A percentile compares a stretch with the other conserved stretches of the same genome.
Conservation (phyloP, 345 rosid genomes). For the sweet orange (Citrus sinensis) region DNA sequence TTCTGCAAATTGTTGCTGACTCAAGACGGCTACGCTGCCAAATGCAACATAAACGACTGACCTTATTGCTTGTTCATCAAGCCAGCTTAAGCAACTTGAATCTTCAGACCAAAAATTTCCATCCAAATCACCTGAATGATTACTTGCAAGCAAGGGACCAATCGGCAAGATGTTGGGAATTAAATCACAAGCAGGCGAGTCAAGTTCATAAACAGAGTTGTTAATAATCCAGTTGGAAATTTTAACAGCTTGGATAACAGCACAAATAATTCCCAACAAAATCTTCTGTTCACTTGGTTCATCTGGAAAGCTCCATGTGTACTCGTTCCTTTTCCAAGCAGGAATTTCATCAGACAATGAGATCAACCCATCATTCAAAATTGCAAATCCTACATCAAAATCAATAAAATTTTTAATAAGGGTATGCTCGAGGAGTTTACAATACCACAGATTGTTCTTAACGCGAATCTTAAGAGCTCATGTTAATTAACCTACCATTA, state of each 20-base stretch:
- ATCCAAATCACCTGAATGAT: neutral
- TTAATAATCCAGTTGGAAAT: slow-evolving; percentile 14
- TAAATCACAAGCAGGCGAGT: slow-evolving; percentile 13
- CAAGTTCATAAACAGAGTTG: slow-evolving; percentile 30
- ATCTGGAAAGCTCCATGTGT: slow-evolving; percentile 16
- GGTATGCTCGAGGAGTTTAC: too few relatives aligned
- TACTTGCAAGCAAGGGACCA: slow-evolving; percentile 26
- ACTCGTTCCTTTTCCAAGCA: slow-evolving; percentile 13
- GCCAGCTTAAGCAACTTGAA: slow-evolving; percentile 34
- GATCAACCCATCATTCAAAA: slow-evolving; percentile 5
- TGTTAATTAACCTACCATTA: slow-evolving; percentile 18
- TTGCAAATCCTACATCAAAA: slow-evolving; percentile 8
- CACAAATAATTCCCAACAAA: neutral
- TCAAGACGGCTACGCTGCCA: slow-evolving; percentile 23
- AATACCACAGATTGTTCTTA: too few relatives aligned
- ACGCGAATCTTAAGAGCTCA: too few relatives aligned
- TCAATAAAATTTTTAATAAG: too few relatives aligned
- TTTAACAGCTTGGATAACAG: neutral
- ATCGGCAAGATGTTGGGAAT: slow-evolving; percentile 23
- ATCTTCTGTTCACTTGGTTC: neutral
- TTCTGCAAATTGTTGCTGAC: slow-evolving; percentile 31
- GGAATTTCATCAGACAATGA: slow-evolving; percentile 14
- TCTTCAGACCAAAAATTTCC: slow-evolving; percentile 31
- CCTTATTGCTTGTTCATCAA: slow-evolving; percentile 28
- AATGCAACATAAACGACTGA: slow-evolving; percentile 51